phyloP scores from a whole-genome alignment of 305 asterid species.

The Petunia hybrid region DNA sequence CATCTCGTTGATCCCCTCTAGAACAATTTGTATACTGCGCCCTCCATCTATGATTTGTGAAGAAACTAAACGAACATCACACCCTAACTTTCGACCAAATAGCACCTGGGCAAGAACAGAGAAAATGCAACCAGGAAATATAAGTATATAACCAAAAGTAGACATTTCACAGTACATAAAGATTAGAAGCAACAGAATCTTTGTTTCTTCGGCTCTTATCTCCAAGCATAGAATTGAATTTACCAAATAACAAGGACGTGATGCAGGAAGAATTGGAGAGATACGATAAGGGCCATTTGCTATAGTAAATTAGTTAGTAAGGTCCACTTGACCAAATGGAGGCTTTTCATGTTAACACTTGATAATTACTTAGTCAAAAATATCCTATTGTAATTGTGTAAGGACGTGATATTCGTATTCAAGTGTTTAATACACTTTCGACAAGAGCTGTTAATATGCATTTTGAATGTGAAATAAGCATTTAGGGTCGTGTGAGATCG shows the following conservation, averaged over 20 bases:
- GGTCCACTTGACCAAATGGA: too few relatives aligned
- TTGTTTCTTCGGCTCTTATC: not conserved
- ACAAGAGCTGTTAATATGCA: too few relatives aligned
- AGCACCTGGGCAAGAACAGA: constrained; percentile 11
- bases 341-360: too few relatives aligned
- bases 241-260: not conserved
- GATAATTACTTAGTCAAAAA: too few relatives aligned
- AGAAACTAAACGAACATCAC: constrained; percentile 26
- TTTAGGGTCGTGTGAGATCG: too few relatives aligned
- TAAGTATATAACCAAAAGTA: not conserved
- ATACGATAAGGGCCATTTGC: too few relatives aligned
- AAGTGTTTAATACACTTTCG: too few relatives aligned
- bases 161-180: not conserved
- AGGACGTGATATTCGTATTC: too few relatives aligned
- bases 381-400: too few relatives aligned
- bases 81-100: constrained; percentile 15
- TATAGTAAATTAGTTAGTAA: too few relatives aligned
- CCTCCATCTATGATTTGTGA: constrained; percentile 28
- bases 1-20: not conserved
- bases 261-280: too few relatives aligned
- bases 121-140: not conserved
- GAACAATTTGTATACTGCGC: not conserved
- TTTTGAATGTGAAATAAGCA: too few relatives aligned
- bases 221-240: not conserved
- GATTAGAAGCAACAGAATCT: not conserved